phyloP scores from a whole-genome alignment of 495 filamentous ascomycete genomes.

The Bathelium albidoporum region DNA sequence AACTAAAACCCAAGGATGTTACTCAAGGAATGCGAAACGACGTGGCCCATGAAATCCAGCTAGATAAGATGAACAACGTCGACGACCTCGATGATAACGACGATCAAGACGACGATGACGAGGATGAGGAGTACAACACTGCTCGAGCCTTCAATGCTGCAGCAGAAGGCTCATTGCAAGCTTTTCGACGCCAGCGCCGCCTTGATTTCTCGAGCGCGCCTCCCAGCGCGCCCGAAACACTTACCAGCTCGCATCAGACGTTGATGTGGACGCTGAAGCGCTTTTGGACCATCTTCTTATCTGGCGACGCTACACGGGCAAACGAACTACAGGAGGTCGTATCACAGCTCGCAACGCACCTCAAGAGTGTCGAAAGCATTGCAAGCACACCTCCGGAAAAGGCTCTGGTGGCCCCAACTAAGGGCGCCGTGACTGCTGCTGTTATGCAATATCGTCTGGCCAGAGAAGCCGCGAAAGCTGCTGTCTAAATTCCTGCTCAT shows the following conservation, averaged over 20 bases:
- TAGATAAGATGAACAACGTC: constrained; percentile 49
- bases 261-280: constrained; percentile 91
- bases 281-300: constrained; percentile 85
- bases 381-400: not conserved
- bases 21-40: constrained; percentile 43
- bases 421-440: not conserved
- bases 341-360: constrained; percentile 48
- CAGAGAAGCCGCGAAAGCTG: not conserved
- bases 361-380: not conserved
- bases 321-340: constrained; percentile 64
- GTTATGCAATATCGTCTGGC: not conserved
- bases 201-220: constrained; percentile 44
- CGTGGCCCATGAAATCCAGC: constrained; percentile 30
- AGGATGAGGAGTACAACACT: constrained; percentile 15
- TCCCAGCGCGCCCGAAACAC: constrained; percentile 54
- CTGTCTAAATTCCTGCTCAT: not conserved
- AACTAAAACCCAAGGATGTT: constrained; percentile 58
- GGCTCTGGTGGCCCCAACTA: not conserved
- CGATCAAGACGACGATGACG: constrained; percentile 41
- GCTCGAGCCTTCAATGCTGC: not conserved
- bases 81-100: constrained; percentile 53
- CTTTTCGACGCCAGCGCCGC: constrained; percentile 42
- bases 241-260: constrained; percentile 80
- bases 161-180: not conserved
- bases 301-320: constrained; percentile 67